Conservation (phyloP, 2,329 filamentous ascomycete genomes). For the Ascochyta lentis region DNA sequence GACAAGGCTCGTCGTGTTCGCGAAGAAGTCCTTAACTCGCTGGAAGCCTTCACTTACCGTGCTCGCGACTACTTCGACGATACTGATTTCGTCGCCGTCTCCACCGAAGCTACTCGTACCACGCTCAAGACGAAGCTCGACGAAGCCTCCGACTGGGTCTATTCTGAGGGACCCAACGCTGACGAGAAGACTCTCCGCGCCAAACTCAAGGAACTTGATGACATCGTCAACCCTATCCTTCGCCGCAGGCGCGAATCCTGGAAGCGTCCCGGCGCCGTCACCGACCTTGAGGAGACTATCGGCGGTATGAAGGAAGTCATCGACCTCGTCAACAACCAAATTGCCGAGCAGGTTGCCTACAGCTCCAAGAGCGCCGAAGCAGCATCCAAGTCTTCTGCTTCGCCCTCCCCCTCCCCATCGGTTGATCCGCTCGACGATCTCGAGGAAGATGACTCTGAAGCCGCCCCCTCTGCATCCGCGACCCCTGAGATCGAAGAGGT, state of each 20-base stretch:
- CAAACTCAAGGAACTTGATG: constrained; percentile 77
- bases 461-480: constrained; percentile 48
- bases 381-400: constrained; percentile 52
- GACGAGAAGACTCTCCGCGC: constrained; percentile 75
- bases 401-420: constrained; percentile 53
- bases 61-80: constrained; percentile 82
- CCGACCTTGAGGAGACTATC: constrained; percentile 72
- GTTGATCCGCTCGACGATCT: constrained; percentile 69
- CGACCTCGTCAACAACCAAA: constrained; percentile 71
- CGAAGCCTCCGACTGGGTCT: constrained; percentile 85
- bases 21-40: constrained; percentile 87
- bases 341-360: constrained; percentile 71
- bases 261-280: constrained; percentile 73
- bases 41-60: constrained; percentile 94
- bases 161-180: constrained; percentile 81
- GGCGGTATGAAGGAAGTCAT: constrained; percentile 75
- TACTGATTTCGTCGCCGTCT: constrained; percentile 73
- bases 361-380: constrained; percentile 47
- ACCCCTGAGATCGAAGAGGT: constrained; percentile 38
- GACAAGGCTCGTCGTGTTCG: constrained; percentile 77
- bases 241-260: constrained; percentile 75
- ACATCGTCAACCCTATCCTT: constrained; percentile 78
- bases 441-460: constrained; percentile 69
- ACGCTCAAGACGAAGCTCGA: constrained; percentile 72
- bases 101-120: constrained; percentile 71